These are phyloP conservation scores for Parmales sp. DNA, from an alignment of 108 stramenopile species.

Conservation along the genomic window DNA sequence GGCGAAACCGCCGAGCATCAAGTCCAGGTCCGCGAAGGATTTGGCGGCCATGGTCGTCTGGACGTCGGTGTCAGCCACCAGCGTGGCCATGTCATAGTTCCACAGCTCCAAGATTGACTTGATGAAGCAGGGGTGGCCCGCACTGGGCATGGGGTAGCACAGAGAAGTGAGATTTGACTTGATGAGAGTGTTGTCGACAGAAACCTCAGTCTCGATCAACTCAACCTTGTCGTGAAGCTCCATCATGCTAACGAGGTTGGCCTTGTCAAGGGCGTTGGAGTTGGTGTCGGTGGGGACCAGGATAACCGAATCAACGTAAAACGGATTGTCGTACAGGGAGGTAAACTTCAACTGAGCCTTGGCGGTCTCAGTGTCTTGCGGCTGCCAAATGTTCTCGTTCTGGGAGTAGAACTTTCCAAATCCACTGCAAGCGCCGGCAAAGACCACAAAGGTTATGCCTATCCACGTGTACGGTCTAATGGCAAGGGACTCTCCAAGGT, in stretches of 20 bases:
- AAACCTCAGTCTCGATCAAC: slow-evolving; percentile 18
- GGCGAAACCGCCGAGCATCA: slow-evolving; percentile 34
- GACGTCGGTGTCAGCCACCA: slow-evolving; percentile 40
- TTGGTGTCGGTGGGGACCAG: slow-evolving; percentile 30
- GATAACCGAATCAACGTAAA: slow-evolving; percentile 40
- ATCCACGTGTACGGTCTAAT: slow-evolving; percentile 40
- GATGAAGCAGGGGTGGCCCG: slow-evolving; percentile 39
- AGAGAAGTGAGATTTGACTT: slow-evolving; percentile 16
- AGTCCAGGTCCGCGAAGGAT: slow-evolving; percentile 32
- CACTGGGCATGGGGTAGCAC: slow-evolving; percentile 23
- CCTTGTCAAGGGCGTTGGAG: slow-evolving; percentile 39
- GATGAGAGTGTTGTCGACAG: slow-evolving; percentile 12
- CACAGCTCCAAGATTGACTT: slow-evolving; percentile 43
- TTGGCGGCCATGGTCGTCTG: slow-evolving; percentile 35
- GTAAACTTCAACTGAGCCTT: slow-evolving; percentile 39
- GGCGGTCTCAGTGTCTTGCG: slow-evolving; percentile 47
- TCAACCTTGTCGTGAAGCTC: slow-evolving; percentile 29
- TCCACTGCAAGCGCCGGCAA: slow-evolving; percentile 27
- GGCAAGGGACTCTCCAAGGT: slow-evolving; percentile 36
- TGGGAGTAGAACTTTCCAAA: slow-evolving; percentile 43
- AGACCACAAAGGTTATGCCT: slow-evolving; percentile 26
- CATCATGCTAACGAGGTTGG: slow-evolving; percentile 38
- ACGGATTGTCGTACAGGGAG: slow-evolving; percentile 33
- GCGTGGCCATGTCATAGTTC: slow-evolving; percentile 47
- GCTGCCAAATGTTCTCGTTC: slow-evolving; percentile 53